These are phyloP conservation scores for Xerocomus potaroensis DNA, from an alignment of 768 basidiomycete species.

Conservation along the genomic window DNA sequence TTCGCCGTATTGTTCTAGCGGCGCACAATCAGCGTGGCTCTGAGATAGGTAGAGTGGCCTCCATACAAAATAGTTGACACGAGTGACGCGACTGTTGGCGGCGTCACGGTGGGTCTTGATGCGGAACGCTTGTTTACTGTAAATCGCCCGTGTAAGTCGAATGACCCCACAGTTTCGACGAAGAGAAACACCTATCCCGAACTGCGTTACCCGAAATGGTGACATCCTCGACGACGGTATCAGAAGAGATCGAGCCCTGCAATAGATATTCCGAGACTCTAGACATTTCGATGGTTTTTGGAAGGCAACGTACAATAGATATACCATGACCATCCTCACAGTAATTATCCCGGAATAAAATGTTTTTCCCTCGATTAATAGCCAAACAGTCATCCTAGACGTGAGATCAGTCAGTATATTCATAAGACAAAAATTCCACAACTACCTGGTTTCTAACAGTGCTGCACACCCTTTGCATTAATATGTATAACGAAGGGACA, in stretches of 20 bases:
- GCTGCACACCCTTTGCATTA: conserved; percentile 7
- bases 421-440: background rate
- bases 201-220: conserved; percentile 49
- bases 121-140: conserved; percentile 50
- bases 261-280: background rate
- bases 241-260: conserved; percentile 53
- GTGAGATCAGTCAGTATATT: background rate
- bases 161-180: background rate
- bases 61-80: conserved; percentile 46
- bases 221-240: conserved; percentile 43
- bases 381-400: conserved; percentile 61
- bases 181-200: conserved; percentile 42
- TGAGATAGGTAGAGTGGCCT: background rate
- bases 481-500: background rate
- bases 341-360: conserved; percentile 45
- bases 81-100: conserved; percentile 43
- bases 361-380: conserved; percentile 41
- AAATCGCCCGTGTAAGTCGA: background rate
- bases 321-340: conserved; percentile 64
- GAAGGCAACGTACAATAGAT: conserved; percentile 38
- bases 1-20: conserved; percentile 50
- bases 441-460: conserved; percentile 25
- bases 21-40: background rate
- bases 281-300: background rate
- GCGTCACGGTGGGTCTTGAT: conserved; percentile 54